Conservation (phyloP, 768 basidiomycete genomes). For the Xerocomellus intermedius region DNA sequence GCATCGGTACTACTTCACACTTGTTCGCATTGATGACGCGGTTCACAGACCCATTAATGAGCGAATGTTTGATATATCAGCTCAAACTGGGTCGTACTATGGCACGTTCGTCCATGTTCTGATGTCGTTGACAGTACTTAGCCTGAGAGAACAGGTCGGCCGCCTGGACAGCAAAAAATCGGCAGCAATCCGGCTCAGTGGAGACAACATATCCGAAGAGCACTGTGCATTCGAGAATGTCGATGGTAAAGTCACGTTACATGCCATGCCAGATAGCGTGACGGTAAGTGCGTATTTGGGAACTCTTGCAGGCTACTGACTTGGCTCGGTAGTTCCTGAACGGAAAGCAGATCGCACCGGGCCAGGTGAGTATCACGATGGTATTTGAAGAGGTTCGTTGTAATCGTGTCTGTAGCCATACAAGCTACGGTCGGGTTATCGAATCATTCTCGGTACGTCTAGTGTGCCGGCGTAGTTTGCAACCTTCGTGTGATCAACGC, state of each 20-base stretch:
- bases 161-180: conserved; percentile 77
- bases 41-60: conserved; percentile 85
- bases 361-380: conserved; percentile 52
- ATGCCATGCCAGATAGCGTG: conserved; percentile 75
- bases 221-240: conserved; percentile 91
- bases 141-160: conserved; percentile 58
- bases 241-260: conserved; percentile 81
- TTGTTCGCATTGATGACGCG: conserved; percentile 5
- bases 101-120: conserved; percentile 39
- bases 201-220: conserved; percentile 86
- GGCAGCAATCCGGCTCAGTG: conserved; percentile 89
- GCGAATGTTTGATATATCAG: conserved; percentile 92
- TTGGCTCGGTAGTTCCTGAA: conserved; percentile 72
- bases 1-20: conserved; percentile 15
- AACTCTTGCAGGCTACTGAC: conserved; percentile 13
- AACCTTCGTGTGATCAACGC: conserved; percentile 2
- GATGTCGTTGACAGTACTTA: conserved; percentile 14
- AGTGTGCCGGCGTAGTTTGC: not conserved
- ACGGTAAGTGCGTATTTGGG: conserved; percentile 53
- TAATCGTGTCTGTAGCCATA: conserved; percentile 47
- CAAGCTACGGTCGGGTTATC: conserved; percentile 90
- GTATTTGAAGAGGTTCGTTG: conserved; percentile 3
- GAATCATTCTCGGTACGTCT: conserved; percentile 85
- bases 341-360: conserved; percentile 79
- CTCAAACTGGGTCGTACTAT: conserved; percentile 82